Conservation (phyloP, 192 early-diverging fungal species). For the Entrophospora sp. region DNA sequence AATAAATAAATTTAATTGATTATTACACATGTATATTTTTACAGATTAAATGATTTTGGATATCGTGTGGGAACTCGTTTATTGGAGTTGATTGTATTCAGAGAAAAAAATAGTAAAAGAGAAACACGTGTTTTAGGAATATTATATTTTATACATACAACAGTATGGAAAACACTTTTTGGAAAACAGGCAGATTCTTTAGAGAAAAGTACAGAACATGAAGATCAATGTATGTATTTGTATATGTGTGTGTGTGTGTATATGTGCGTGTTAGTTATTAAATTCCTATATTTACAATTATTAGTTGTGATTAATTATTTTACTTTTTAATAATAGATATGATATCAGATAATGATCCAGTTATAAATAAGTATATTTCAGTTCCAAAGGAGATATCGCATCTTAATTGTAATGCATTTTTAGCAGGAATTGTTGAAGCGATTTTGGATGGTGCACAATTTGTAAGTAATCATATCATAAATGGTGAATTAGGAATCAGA, state of each 20-base stretch:
- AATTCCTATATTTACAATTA: background rate
- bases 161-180: conserved; percentile 92
- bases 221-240: conserved; percentile 78
- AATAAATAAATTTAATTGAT: no score
- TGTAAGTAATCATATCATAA: conserved; percentile 40
- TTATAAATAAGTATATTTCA: conserved; percentile 83
- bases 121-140: conserved; percentile 85
- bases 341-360: conserved; percentile 98
- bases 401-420: conserved; percentile 89
- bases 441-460: conserved; percentile 86
- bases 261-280: no score
- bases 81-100: conserved; percentile 82
- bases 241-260: conserved; percentile 47
- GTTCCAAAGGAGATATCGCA: conserved; percentile 88
- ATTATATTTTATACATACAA: conserved; percentile 89
- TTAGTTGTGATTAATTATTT: background rate
- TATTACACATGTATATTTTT: no score
- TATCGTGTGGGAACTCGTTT: conserved; percentile 86
- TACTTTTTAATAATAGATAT: conserved; percentile 60
- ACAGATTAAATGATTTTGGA: conserved; percentile 81
- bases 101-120: conserved; percentile 81
- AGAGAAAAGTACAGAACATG: conserved; percentile 91
- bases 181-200: conserved; percentile 93
- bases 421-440: conserved; percentile 95
- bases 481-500: no score